A percentile compares a stretch with the other conserved stretches of the same genome.
Conservation (phyloP, 2,329 filamentous ascomycete species). For the Verticillium nonalfalfae region DNA sequence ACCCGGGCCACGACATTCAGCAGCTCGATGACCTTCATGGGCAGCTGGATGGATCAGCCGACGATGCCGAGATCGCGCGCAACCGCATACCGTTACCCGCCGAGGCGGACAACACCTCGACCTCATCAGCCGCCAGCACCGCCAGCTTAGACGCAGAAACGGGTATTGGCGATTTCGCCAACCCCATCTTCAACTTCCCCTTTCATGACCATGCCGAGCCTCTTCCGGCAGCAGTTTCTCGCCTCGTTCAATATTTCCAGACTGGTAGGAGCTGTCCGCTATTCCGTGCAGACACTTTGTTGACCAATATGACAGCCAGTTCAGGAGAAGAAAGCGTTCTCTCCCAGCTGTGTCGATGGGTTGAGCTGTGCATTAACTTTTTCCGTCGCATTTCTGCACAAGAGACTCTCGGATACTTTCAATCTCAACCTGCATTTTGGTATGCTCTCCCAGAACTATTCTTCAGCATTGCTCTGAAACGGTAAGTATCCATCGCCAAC, state of each 20-base stretch:
- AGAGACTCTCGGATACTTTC: background rate
- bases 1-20: background rate
- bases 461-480: conserved; percentile 22
- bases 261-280: background rate
- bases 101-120: background rate
- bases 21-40: background rate
- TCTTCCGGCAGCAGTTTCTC: background rate
- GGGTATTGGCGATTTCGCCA: background rate
- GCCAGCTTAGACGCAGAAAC: background rate
- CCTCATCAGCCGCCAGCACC: background rate
- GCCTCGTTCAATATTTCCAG: background rate
- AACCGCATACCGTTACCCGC: background rate
- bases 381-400: background rate
- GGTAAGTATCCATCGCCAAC: conserved; percentile 1
- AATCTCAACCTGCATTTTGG: conserved; percentile 44
- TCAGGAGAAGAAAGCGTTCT: background rate
- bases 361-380: background rate
- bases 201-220: background rate
- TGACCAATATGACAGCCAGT: background rate
- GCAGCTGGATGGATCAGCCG: background rate
- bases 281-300: background rate
- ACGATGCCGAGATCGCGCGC: background rate
- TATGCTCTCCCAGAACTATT: conserved; percentile 43
- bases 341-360: background rate
- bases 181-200: background rate